A percentile compares a stretch with the other conserved stretches of the same genome.
Conservation (phyloP, 192 early-diverging fungal species). For the Umbelopsis ramanniana region DNA sequence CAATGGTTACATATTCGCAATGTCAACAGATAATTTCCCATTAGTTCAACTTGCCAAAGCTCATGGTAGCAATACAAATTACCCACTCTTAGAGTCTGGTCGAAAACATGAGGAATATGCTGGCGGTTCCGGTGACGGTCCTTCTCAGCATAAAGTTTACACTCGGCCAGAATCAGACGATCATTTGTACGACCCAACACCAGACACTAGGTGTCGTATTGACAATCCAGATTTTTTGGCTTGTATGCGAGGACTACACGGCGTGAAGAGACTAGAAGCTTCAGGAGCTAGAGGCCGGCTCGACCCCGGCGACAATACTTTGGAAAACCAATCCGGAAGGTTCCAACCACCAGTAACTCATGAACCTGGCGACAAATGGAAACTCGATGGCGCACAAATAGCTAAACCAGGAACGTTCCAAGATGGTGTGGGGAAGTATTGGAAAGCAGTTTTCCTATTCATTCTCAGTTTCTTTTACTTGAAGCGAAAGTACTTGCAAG, state of each 20-base stretch:
- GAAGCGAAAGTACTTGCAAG: conserved; percentile 1
- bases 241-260: conserved; percentile 7
- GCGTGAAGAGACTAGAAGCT: background rate
- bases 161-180: background rate
- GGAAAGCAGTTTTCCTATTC: conserved; percentile 34
- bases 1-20: conserved; percentile 69
- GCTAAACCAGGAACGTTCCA: conserved; percentile 28
- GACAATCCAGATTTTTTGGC: conserved; percentile 1
- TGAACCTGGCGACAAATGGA: background rate
- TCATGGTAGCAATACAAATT: conserved; percentile 33
- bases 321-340: background rate
- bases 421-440: conserved; percentile 31
- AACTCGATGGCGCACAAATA: background rate
- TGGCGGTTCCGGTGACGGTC: background rate
- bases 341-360: background rate
- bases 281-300: background rate
- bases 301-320: background rate
- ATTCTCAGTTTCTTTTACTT: conserved; percentile 16
- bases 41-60: conserved; percentile 52
- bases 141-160: background rate
- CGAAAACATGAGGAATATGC: conserved; percentile 1
- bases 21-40: conserved; percentile 71
- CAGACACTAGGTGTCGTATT: background rate
- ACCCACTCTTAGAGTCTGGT: conserved; percentile 48
- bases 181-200: conserved; percentile 1